Evolutionary conservation across 495 filamentous ascomycete genomes (phyloP), one percentile per base, ranked within the genome.

Genomic region (Aspergillus bridgeri): DNA sequence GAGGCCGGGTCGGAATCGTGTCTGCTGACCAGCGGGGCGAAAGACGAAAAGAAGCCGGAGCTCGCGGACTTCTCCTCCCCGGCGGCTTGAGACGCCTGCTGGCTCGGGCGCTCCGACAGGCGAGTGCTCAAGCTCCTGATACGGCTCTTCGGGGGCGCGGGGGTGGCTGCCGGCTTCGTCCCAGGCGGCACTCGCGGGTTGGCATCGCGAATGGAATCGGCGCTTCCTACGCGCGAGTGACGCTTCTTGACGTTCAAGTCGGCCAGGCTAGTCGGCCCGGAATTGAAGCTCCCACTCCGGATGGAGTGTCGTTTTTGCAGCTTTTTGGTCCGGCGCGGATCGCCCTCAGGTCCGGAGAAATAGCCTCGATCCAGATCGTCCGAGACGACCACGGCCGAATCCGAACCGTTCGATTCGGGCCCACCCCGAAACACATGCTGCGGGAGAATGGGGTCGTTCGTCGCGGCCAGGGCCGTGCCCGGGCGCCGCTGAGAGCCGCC

Each of bases 341-440:
- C 91, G 7, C 84, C 75, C 65, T 98, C 94, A 9, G 88, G 87
- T 6, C 91, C 90, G 2, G 94, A 98, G 67, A 96, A 96, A 70
- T 98, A 98, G 19, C 92, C 94, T 21, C 91, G 85, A 63, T 98
- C 94, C 20, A 93, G 72, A 29, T 94, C 92, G 58, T 76, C 69
- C 38, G 69, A 60, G 7, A 69, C 68, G 15, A 65, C 64, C 6
- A 64, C 57, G 8, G 53, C 50, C 0, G 67, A 67, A 23, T 72
- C 73, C 6, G 65, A 68, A 25, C 64, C 69, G 19, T 63, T 63
- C 5, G 62, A 48, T 51, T 65, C 57, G 15, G 65, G 53, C 9
- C 63, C 65, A n/a, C n/a, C n/a, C 5, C 65, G 64, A 51, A 66
- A 70, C 22, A 51, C 38, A 19, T 64, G 55, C n/a, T 65, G 65